Evolutionary conservation across 805 yeast genomes (phyloP), one percentile per base, ranked within the genome.

Genomic region (Candida bentonensis): DNA sequence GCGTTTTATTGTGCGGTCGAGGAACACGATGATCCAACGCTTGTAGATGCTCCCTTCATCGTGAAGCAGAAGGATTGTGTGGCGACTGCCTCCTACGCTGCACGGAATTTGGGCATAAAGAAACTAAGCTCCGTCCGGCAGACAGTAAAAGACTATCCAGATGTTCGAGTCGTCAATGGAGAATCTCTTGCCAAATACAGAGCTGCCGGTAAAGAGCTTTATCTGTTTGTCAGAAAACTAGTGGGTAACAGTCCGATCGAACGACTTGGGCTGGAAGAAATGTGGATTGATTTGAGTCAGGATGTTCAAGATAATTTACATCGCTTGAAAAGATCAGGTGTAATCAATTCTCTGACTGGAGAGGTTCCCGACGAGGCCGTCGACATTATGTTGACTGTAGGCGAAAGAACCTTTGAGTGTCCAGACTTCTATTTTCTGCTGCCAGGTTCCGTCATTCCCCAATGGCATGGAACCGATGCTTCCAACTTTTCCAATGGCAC

Each of bases 1-100:
- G 64, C 64, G 4, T 60, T 59, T 42, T 60, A 60, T 45, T 59
- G 63, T 43, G 63, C 52, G 2, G 64, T 60, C 13, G 64, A 60
- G 46, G 54, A 57, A 43, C 51, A 45, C 21, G 43, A 41, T 15
- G 53, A 59, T 43, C 58, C 59, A 2, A 39, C 50, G 2, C 47
- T 60, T 13, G 36, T 44, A n/a, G 55, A 40, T 26, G 50, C 45
- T 39, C 59, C 64, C 21, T 60, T 60, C 39, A 50, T 56, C 3
- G 63, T 60, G 7, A 46, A 46, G 23, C 64, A 60, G 44, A 60
- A 60, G 45, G 47, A 57, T 30, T 44, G 51, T 21, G 50, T 58
- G 1, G 59, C 61, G n/a, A 57, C 63, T 1, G 44, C 53, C 26
- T 55, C 58, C 42, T 60, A 60, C 40, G 48, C 57, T 1, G 64